Percentiles rank a stretch among this genome's conserved stretches.
Evolutionary conservation across 2,329 filamentous ascomycete species (phyloP).

Genomic region (Sclerotinia subarctica): DNA sequence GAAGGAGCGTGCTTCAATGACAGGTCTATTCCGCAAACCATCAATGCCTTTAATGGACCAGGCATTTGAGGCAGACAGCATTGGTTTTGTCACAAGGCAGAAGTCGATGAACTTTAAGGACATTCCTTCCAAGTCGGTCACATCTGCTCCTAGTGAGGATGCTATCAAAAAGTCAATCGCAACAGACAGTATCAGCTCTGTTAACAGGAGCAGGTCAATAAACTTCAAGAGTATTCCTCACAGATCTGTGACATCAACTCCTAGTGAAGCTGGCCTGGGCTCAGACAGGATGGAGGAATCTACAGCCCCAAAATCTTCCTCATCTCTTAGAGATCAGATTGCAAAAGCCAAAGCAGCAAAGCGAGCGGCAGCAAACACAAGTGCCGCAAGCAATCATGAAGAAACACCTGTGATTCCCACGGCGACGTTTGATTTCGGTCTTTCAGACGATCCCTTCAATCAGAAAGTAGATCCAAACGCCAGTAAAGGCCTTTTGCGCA

Average conservation of each 20-base stretch:
- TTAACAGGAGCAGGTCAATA: conserved; percentile 30
- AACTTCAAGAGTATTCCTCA: conserved; percentile 32
- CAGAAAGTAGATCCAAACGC: conserved; percentile 55
- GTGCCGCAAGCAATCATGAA: conserved; percentile 26
- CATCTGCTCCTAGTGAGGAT: conserved; percentile 29
- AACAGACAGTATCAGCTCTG: conserved; percentile 29
- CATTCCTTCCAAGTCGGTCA: conserved; percentile 28
- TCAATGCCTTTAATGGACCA: conserved; percentile 45
- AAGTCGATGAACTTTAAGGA: conserved; percentile 33
- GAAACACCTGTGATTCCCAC: conserved; percentile 46
- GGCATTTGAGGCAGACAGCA: conserved; percentile 27
- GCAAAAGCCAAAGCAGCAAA: conserved; percentile 86
- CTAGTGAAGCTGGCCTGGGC: conserved; percentile 24
- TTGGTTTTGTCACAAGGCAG: conserved; percentile 31
- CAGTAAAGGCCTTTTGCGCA: conserved; percentile 65
- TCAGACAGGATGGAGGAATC: conserved; percentile 40
- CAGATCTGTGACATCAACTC: conserved; percentile 28
- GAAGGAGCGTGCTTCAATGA: conserved; percentile 52
- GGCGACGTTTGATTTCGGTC: conserved; percentile 57
- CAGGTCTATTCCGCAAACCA: conserved; percentile 55
- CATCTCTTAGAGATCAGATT: conserved; percentile 82
- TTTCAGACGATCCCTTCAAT: conserved; percentile 68
- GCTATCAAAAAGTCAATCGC: conserved; percentile 38
- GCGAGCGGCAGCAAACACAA: conserved; percentile 47
- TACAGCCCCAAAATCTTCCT: conserved; percentile 65